Conservation (phyloP, 2,329 filamentous ascomycete species). For the Dothistroma septosporum region DNA sequence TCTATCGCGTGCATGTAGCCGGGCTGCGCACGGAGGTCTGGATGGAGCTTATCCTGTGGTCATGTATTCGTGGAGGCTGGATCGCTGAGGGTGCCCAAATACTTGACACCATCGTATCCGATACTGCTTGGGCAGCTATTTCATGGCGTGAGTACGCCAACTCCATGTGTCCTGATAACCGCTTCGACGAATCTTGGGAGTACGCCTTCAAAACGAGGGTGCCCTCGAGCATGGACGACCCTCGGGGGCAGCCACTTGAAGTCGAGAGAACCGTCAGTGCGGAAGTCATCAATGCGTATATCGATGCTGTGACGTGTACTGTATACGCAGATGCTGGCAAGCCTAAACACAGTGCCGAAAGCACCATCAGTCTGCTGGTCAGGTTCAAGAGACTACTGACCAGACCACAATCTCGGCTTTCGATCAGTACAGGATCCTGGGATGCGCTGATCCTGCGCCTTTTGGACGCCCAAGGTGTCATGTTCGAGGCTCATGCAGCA, state of each 20-base stretch:
- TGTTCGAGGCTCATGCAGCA: conserved; percentile 44
- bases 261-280: conserved; percentile 51
- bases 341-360: conserved; percentile 36
- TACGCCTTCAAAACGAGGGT: conserved; percentile 30
- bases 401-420: conserved; percentile 34
- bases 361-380: conserved; percentile 35
- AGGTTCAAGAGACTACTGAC: conserved; percentile 13
- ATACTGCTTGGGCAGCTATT: conserved; percentile 30
- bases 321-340: conserved; percentile 43
- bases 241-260: conserved; percentile 9
- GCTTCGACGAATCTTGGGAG: conserved; percentile 29
- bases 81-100: conserved; percentile 41
- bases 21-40: conserved; percentile 46
- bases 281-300: conserved; percentile 54
- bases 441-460: conserved; percentile 48
- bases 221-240: conserved; percentile 20
- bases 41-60: conserved; percentile 52
- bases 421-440: conserved; percentile 42
- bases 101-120: conserved; percentile 30
- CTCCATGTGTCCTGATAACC: conserved; percentile 20
- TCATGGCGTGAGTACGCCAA: conserved; percentile 44
- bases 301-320: conserved; percentile 49
- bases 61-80: conserved; percentile 49
- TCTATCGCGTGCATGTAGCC: conserved; percentile 39
- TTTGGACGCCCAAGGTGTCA: conserved; percentile 47